These are phyloP conservation scores for Encephalitozoon intestinalis DNA, from an alignment of 371 early-diverging fungal species.

Conservation along the genomic window DNA sequence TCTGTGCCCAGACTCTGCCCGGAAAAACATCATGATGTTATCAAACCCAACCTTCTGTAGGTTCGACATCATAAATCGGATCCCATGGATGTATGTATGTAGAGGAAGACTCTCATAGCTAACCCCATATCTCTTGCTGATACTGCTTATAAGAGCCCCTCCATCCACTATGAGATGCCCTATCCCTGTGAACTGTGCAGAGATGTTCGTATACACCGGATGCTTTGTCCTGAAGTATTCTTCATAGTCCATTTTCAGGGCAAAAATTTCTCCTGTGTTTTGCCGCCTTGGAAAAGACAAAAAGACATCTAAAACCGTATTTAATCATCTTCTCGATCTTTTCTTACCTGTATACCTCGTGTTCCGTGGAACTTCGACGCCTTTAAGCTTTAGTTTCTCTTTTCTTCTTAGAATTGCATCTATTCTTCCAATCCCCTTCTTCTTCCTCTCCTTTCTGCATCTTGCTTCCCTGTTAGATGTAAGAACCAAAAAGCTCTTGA, in stretches of 20 bases:
- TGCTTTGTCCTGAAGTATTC: constrained; percentile 22
- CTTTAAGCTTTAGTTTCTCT: background rate
- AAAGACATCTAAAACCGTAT: background rate
- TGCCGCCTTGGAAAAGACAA: background rate
- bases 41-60: constrained; percentile 4
- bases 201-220: constrained; percentile 33
- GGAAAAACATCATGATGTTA: constrained; percentile 28
- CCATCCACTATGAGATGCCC: constrained; percentile 45
- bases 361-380: background rate
- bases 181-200: constrained; percentile 48
- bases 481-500: constrained; percentile 83
- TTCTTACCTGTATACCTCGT: background rate
- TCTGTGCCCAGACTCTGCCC: constrained; percentile 1
- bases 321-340: background rate
- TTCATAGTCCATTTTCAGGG: background rate
- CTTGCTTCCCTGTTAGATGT: background rate
- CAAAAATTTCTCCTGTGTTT: constrained; percentile 7
- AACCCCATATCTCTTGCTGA: constrained; percentile 14
- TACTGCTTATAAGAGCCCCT: constrained; percentile 14
- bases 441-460: background rate
- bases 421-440: background rate
- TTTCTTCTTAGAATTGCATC: background rate
- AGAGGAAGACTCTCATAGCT: constrained; percentile 18
- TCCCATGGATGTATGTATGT: constrained; percentile 18
- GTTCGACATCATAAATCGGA: constrained; percentile 31